These are phyloP conservation scores for Pestalotiopsis sp. DNA, from an alignment of 2,329 filamentous ascomycete genomes.

Conservation along the genomic window DNA sequence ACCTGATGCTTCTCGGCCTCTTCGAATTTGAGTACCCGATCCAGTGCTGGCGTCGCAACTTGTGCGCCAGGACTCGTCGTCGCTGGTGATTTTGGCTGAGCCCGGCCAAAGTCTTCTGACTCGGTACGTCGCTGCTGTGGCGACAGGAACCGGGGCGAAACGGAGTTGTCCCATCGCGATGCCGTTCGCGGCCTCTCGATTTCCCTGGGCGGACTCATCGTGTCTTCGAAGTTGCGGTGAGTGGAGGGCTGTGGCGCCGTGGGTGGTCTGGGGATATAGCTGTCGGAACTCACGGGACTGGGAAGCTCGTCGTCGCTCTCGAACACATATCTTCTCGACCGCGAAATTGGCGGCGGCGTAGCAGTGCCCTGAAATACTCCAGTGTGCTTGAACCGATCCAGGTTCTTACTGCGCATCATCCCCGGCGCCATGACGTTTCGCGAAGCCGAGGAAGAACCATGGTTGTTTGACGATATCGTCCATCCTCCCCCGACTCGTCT, in stretches of 20 bases:
- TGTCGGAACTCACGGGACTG: background rate
- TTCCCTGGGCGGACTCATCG: background rate
- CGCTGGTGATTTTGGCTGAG: background rate
- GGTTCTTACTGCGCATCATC: background rate
- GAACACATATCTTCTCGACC: background rate
- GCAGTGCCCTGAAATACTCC: background rate
- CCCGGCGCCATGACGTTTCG: background rate
- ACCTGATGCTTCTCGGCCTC: background rate
- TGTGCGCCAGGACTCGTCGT: too few relatives aligned
- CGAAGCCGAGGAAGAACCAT: background rate
- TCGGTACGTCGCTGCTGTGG: background rate
- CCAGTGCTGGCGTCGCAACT: background rate
- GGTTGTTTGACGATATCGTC: background rate
- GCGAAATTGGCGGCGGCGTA: background rate
- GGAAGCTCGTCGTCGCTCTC: background rate
- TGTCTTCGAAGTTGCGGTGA: background rate
- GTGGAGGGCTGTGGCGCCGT: background rate
- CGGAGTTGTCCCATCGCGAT: background rate
- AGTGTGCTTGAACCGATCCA: background rate
- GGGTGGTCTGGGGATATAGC: background rate
- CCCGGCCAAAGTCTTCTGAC: background rate
- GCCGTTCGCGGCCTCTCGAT: background rate
- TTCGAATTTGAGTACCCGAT: background rate
- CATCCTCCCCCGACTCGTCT: background rate
- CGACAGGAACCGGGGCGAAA: background rate